phyloP scores from a whole-genome alignment of 2,329 filamentous ascomycete species.

The Stachybotrys chartarum region DNA sequence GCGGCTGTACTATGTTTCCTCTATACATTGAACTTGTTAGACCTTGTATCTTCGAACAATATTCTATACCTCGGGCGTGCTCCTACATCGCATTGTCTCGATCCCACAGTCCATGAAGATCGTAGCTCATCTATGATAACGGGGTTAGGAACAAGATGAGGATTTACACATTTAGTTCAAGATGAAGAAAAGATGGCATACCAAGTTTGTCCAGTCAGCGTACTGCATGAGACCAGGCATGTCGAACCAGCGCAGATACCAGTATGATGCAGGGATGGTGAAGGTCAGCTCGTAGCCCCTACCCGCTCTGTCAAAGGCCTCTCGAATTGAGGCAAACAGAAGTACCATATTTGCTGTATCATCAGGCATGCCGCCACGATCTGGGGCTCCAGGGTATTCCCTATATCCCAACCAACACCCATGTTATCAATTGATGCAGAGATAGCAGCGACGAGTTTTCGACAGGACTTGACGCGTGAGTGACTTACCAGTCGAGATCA shows the following conservation, averaged over 20 bases:
- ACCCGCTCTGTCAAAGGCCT: background rate
- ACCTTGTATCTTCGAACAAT: background rate
- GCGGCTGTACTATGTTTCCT: slow-evolving; percentile 17
- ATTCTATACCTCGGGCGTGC: background rate
- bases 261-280: background rate
- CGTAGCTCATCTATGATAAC: background rate
- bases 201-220: background rate
- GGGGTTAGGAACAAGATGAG: background rate
- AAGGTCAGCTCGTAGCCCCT: background rate
- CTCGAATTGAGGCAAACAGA: background rate
- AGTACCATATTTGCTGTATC: background rate
- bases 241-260: slow-evolving; percentile 1
- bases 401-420: too few species aligned
- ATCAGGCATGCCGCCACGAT: slow-evolving; percentile 2
- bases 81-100: background rate
- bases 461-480: too few species aligned
- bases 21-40: background rate
- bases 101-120: background rate
- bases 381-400: background rate
- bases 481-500: slow-evolving; percentile 34
- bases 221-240: background rate
- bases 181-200: background rate
- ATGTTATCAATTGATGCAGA: too few species aligned
- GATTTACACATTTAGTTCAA: background rate
- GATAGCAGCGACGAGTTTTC: too few species aligned